Evolutionary conservation across 192 early-diverging fungal species (phyloP).

Genomic region (Entomortierella chlamydospora): DNA sequence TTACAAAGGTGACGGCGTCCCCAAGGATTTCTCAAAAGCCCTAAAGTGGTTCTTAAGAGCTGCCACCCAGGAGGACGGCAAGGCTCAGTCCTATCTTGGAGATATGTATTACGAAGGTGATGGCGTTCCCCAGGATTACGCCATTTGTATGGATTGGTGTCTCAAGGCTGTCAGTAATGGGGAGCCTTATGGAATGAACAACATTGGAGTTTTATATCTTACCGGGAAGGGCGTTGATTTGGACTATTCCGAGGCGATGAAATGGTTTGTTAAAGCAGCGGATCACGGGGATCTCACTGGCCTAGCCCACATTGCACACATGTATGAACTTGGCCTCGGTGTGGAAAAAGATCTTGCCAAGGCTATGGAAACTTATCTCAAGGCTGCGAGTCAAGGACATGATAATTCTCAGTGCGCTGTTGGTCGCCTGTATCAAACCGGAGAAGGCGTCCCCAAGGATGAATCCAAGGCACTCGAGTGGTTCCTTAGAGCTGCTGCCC

Average conservation of each 20-base stretch:
- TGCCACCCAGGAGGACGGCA: background rate
- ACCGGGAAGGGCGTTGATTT: background rate
- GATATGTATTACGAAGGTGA: background rate
- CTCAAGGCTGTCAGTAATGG: background rate
- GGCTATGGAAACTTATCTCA: background rate
- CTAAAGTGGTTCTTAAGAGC: background rate
- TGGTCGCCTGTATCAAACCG: no score
- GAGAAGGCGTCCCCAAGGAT: no score
- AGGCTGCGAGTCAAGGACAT: background rate
- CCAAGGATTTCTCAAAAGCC: background rate
- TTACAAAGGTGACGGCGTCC: background rate
- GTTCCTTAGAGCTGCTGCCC: no score
- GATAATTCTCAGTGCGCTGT: no score
- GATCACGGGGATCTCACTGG: background rate
- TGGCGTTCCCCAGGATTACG: background rate
- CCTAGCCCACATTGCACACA: background rate
- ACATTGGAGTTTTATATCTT: background rate
- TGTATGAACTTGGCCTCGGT: background rate
- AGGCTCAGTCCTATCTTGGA: background rate
- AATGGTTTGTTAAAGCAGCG: no score
- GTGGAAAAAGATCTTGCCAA: background rate
- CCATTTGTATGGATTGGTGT: background rate
- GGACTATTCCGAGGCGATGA: no score
- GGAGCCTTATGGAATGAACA: background rate
- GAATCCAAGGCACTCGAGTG: no score